A percentile compares a stretch with the other conserved stretches of the same genome.
phyloP scores from a whole-genome alignment of 2,329 filamentous ascomycete species.

The Xylaria sp. region DNA sequence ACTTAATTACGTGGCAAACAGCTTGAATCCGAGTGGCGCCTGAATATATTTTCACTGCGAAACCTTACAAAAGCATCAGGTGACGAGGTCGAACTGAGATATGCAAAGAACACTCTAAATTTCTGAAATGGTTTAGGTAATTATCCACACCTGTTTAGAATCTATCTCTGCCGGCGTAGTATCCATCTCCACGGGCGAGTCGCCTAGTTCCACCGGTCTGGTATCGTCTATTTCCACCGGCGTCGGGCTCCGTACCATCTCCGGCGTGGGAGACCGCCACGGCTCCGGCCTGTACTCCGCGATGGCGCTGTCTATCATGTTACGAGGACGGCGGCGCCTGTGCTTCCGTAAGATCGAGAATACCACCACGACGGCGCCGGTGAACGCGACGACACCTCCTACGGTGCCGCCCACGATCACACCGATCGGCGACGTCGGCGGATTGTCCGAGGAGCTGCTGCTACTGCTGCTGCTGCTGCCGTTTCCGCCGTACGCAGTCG shows the following conservation, averaged over 20 bases:
- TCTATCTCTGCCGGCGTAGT: neutral
- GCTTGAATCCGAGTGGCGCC: too few relatives aligned
- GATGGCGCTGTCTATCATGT: conserved; percentile 17
- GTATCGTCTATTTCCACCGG: conserved; percentile 20
- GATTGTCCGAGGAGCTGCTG: conserved; percentile 1
- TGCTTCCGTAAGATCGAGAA: conserved; percentile 19
- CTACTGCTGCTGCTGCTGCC: too few relatives aligned
- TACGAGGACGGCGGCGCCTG: conserved; percentile 5
- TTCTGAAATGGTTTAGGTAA: neutral
- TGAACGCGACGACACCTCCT: conserved; percentile 26
- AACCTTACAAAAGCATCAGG: too few relatives aligned
- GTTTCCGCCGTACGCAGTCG: conserved; percentile 9
- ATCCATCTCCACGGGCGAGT: conserved; percentile 29
- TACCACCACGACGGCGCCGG: conserved; percentile 9
- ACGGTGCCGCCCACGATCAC: conserved; percentile 31
- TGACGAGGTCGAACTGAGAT: too few relatives aligned
- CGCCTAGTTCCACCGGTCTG: conserved; percentile 26
- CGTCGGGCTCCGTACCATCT: conserved; percentile 11
- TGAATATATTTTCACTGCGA: too few relatives aligned
- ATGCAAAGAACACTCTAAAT: neutral
- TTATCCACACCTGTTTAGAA: neutral
- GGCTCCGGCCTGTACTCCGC: conserved; percentile 35
- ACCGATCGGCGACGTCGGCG: conserved; percentile 12
- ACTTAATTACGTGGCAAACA: too few relatives aligned
- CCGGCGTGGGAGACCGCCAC: conserved; percentile 19